Conservation (phyloP, 768 basidiomycete species). For the Boletus tylopilopsis region DNA sequence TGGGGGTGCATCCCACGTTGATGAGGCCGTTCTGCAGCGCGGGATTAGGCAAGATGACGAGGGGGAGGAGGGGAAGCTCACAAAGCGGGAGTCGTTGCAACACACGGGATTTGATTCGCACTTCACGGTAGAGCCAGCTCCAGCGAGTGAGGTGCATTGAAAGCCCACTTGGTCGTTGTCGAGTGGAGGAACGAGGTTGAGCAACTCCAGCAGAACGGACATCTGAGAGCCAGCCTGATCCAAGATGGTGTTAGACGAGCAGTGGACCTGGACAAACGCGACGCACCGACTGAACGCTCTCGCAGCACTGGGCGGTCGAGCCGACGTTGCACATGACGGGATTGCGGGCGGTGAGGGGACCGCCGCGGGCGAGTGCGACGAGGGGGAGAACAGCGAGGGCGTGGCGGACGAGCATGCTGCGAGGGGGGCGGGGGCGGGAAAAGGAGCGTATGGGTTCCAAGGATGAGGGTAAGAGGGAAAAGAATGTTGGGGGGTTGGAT, state of each 20-base stretch:
- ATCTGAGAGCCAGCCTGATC: slow-evolving; percentile 10
- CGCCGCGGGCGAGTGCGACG: slow-evolving; percentile 13
- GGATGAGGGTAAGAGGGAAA: slow-evolving; percentile 4
- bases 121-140: slow-evolving; percentile 22
- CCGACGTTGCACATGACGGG: slow-evolving; percentile 21
- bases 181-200: background rate
- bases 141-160: slow-evolving; percentile 17
- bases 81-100: slow-evolving; percentile 18
- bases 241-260: slow-evolving; percentile 4
- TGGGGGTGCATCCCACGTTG: slow-evolving; percentile 24
- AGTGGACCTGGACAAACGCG: background rate
- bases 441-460: slow-evolving; percentile 25
- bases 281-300: slow-evolving; percentile 18
- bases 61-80: background rate
- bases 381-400: slow-evolving; percentile 16
- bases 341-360: slow-evolving; percentile 24
- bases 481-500: slow-evolving; percentile 3
- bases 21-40: slow-evolving; percentile 20
- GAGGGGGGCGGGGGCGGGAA: slow-evolving; percentile 8
- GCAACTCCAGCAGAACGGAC: background rate
- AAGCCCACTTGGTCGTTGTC: slow-evolving; percentile 13
- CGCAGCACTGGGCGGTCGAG: slow-evolving; percentile 17
- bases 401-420: slow-evolving; percentile 13
- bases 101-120: slow-evolving; percentile 22
- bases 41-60: background rate